Conservation (phyloP, 305 asterid species). For the Fraxinus sp. region DNA sequence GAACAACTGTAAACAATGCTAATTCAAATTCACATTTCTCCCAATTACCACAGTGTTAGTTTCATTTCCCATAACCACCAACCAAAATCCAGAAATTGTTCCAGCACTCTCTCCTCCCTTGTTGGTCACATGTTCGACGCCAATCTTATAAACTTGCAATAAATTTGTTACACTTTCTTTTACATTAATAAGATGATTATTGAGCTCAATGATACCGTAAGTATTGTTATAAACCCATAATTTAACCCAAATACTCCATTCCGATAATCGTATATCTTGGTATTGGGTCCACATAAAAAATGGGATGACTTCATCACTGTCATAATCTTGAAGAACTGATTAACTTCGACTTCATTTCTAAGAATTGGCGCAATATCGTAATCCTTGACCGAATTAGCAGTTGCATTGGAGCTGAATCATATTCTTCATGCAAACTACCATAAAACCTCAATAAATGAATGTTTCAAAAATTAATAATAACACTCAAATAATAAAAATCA, state of each 20-base stretch:
- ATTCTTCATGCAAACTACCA: background rate
- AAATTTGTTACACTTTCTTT: background rate
- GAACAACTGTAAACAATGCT: too few species aligned
- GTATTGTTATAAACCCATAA: too few species aligned
- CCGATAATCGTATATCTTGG: background rate
- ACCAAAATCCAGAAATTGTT: too few species aligned
- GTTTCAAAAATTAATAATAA: too few species aligned
- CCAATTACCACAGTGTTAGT: background rate
- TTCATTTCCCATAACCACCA: background rate
- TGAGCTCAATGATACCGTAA: too few species aligned
- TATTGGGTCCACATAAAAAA: background rate
- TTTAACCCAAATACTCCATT: background rate
- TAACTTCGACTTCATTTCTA: background rate
- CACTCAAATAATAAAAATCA: background rate
- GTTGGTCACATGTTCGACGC: too few species aligned
- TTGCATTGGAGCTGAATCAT: background rate
- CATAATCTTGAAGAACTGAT: background rate
- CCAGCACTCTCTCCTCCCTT: too few species aligned
- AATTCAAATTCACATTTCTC: too few species aligned
- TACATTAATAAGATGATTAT: too few species aligned
- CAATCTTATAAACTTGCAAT: too few species aligned
- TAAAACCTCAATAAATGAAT: background rate
- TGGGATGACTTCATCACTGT: background rate
- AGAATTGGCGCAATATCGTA: background rate
- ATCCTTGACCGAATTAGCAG: background rate